These are phyloP conservation scores for Trypanosoma theileri DNA, from an alignment of 208 protist genomes.

Conservation along the genomic window DNA sequence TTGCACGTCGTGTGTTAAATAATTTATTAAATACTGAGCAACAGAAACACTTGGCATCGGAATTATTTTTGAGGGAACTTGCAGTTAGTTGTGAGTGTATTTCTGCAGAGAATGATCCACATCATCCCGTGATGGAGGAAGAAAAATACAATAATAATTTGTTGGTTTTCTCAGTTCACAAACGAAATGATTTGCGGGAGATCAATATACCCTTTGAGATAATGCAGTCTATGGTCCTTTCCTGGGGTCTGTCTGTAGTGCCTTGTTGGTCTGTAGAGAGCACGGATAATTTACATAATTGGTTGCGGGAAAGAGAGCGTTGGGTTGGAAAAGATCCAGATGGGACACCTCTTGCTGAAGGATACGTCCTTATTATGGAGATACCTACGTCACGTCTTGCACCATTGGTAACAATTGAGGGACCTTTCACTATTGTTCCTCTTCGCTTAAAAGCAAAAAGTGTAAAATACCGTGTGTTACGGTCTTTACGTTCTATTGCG, in stretches of 20 bases:
- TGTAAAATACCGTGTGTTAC: conserved; percentile 70
- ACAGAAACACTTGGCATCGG: conserved; percentile 40
- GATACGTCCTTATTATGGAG: conserved; percentile 76
- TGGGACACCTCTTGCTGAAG: conserved; percentile 60
- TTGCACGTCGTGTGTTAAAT: conserved; percentile 47
- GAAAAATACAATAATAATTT: conserved; percentile 47
- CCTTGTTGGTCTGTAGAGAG: conserved; percentile 27
- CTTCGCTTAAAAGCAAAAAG: conserved; percentile 87
- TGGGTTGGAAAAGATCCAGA: conserved; percentile 41
- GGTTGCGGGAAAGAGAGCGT: conserved; percentile 25
- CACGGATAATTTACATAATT: conserved; percentile 27
- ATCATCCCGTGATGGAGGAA: conserved; percentile 73
- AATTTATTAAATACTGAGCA: conserved; percentile 32
- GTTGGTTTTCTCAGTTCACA: conserved; percentile 65
- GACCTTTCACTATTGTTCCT: conserved; percentile 37
- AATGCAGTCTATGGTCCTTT: conserved; percentile 24
- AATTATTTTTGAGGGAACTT: conserved; percentile 38
- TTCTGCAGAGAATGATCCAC: conserved; percentile 33
- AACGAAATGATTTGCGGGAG: conserved; percentile 46
- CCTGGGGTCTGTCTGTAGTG: conserved; percentile 55
- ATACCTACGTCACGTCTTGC: conserved; percentile 12
- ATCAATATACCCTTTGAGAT: conserved; percentile 33
- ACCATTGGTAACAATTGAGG: background rate
- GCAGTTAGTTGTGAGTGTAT: conserved; percentile 81
- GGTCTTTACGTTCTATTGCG: conserved; percentile 68